phyloP scores from a whole-genome alignment of 208 protist genomes.

The Trichomonas gallinae region DNA sequence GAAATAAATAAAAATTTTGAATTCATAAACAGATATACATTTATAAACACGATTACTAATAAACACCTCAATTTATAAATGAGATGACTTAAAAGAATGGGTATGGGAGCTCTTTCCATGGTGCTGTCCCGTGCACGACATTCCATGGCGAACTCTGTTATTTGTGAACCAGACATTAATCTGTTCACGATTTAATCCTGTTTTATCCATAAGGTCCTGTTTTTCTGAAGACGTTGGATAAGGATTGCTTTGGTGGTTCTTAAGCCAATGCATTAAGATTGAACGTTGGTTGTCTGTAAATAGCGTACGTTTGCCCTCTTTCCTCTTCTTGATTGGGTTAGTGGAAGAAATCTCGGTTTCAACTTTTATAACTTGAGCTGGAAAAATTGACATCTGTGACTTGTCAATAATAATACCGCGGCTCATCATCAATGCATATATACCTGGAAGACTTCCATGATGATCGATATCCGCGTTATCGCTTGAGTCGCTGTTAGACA shows the following conservation, averaged over 20 bases:
- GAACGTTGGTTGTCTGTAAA: background rate
- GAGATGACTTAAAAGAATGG: background rate
- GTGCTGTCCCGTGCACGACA: background rate
- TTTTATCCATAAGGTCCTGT: background rate
- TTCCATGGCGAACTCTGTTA: background rate
- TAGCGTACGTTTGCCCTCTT: background rate
- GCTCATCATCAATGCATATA: background rate
- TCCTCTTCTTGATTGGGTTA: background rate
- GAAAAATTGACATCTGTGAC: background rate
- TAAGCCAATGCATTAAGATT: background rate
- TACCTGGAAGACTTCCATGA: background rate
- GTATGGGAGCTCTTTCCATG: background rate
- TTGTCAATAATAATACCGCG: background rate
- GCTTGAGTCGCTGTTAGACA: background rate
- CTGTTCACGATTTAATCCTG: background rate
- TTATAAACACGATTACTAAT: background rate
- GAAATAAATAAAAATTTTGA: too few relatives aligned
- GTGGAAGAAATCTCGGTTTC: background rate
- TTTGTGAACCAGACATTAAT: slow-evolving; percentile 13
- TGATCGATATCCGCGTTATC: background rate
- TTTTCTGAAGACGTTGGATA: background rate
- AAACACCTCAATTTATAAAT: background rate
- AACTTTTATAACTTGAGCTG: background rate
- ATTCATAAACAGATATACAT: too few relatives aligned
- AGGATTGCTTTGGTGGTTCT: background rate